These are phyloP conservation scores for Claviceps digitariae DNA, from an alignment of 2,329 filamentous ascomycete species.

Conservation along the genomic window DNA sequence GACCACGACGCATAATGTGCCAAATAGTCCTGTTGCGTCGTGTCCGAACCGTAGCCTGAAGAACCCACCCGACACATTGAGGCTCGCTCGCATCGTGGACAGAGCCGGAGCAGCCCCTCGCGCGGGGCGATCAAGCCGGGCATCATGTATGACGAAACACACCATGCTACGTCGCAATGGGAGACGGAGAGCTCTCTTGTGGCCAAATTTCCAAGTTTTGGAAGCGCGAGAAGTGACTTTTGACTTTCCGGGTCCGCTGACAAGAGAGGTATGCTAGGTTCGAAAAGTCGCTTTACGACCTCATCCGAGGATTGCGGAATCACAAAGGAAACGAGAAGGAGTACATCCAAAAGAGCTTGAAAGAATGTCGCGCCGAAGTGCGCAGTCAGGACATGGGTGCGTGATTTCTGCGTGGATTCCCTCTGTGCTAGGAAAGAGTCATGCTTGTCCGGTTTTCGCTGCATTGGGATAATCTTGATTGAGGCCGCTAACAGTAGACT, in stretches of 20 bases:
- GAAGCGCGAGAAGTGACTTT: too few relatives aligned
- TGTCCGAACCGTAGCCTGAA: slow-evolving; percentile 9
- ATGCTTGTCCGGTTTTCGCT: neutral
- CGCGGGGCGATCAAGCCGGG: slow-evolving; percentile 12
- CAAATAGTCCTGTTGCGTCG: slow-evolving; percentile 7
- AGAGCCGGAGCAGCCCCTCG: slow-evolving; percentile 11
- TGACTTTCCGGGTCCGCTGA: neutral
- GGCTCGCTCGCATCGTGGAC: neutral
- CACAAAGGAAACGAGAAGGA: slow-evolving; percentile 92
- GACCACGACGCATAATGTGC: slow-evolving; percentile 12
- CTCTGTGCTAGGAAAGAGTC: neutral
- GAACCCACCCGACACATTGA: neutral
- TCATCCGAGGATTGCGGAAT: slow-evolving; percentile 88
- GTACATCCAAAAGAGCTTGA: slow-evolving; percentile 85
- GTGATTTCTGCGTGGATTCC: slow-evolving; percentile 15
- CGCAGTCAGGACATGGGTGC: slow-evolving; percentile 83
- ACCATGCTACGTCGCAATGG: neutral
- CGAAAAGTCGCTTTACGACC: slow-evolving; percentile 97
- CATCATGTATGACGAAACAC: slow-evolving; percentile 1
- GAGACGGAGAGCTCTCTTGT: neutral
- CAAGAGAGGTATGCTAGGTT: slow-evolving; percentile 49
- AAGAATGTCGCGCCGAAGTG: slow-evolving; percentile 91
- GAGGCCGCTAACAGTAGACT: neutral
- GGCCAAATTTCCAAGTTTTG: neutral
- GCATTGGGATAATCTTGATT: too few relatives aligned